phyloP scores from a whole-genome alignment of 2,329 filamentous ascomycete species.

The Neurospora sp. region DNA sequence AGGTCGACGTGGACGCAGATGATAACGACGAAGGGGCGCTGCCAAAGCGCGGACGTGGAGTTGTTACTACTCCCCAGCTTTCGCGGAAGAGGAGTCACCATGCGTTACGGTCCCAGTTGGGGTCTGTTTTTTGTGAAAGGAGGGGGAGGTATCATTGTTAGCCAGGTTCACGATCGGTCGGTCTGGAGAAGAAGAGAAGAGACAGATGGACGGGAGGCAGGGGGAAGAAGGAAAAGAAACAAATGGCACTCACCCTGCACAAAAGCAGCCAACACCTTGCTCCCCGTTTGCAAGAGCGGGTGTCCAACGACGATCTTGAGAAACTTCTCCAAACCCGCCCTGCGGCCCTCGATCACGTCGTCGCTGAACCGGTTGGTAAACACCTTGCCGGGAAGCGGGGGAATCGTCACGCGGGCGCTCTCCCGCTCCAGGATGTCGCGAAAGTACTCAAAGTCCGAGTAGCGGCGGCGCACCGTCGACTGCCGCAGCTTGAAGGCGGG shows the following conservation, averaged over 20 bases:
- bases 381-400: conserved; percentile 90
- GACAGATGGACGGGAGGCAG: not conserved
- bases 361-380: conserved; percentile 98
- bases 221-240: not conserved
- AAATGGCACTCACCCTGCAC: conserved; percentile 65
- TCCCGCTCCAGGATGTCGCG: conserved; percentile 96
- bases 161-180: conserved; percentile 5
- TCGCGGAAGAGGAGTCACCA: conserved; percentile 48
- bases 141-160: not conserved
- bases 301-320: conserved; percentile 96
- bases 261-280: conserved; percentile 91
- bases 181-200: not conserved
- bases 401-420: conserved; percentile 87
- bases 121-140: conserved; percentile 42
- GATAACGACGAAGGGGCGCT: not conserved
- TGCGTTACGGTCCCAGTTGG: conserved; percentile 84
- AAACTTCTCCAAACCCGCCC: conserved; percentile 88
- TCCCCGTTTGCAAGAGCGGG: conserved; percentile 91
- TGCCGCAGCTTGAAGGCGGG: conserved; percentile 94
- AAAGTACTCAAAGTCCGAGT: conserved; percentile 98
- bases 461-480: conserved; percentile 80
- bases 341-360: conserved; percentile 90
- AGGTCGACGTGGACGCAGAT: not conserved
- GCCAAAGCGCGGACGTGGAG: conserved; percentile 14
- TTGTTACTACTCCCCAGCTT: conserved; percentile 5